These are phyloP conservation scores for Yamadazyma paraphyllophila DNA, from an alignment of 805 yeast genomes.

Conservation along the genomic window DNA sequence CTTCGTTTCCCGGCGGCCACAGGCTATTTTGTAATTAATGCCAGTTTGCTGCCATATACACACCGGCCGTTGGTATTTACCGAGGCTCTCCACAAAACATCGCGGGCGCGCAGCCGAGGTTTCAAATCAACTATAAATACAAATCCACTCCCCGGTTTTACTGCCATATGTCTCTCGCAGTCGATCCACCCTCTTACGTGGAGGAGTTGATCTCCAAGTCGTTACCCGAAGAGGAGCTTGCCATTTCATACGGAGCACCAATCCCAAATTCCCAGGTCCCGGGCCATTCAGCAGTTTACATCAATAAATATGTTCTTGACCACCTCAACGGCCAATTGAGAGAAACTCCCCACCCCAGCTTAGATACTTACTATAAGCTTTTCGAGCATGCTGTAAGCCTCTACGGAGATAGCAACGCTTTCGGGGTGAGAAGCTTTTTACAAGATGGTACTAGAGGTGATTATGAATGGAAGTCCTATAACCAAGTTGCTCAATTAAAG, in stretches of 20 bases:
- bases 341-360: constrained; percentile 39
- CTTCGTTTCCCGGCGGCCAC: no score
- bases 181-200: constrained; percentile 11
- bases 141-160: not conserved
- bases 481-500: constrained; percentile 22
- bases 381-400: constrained; percentile 41
- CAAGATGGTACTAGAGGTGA: constrained; percentile 29
- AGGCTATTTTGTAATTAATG: not conserved
- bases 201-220: constrained; percentile 1
- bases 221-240: constrained; percentile 3
- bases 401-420: constrained; percentile 38
- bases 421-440: constrained; percentile 42
- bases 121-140: constrained; percentile 30
- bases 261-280: constrained; percentile 18
- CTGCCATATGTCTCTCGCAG: constrained; percentile 11
- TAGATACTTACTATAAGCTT: constrained; percentile 45
- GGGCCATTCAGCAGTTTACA: constrained; percentile 30
- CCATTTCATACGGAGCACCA: constrained; percentile 7
- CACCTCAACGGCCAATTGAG: constrained; percentile 20
- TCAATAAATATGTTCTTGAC: constrained; percentile 22
- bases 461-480: constrained; percentile 28
- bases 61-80: not conserved
- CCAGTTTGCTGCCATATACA: not conserved
- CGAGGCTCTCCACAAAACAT: not conserved
- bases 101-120: constrained; percentile 4